Base-by-base conservation (phyloP, 2,329 filamentous ascomycete genomes). In the Penicillium freii region DNA sequence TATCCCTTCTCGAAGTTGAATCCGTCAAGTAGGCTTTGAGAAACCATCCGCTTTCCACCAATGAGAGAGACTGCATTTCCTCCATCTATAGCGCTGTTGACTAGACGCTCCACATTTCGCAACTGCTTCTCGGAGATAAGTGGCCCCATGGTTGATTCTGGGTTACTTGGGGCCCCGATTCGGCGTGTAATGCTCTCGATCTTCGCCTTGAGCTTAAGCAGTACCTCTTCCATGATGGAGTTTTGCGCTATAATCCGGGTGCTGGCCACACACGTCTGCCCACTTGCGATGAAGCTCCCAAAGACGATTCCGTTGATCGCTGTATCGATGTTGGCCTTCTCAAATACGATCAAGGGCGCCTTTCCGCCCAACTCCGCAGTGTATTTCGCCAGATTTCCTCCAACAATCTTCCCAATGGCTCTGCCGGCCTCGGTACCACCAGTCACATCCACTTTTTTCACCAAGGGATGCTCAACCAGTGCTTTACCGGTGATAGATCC, bases 211-310 rank as follows among this genome's bases (percentile, higher is more conserved):
- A 78, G 62, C 25, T 74, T 75, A 6, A 71, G 60, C 8, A 82
- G 66, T 0, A 75, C 67, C 3, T 75, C 68, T 23, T 78, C 69
- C 9, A 60, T 52, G 10, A 83, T 76, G 4, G 67, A 73, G 19
- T 73, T 71, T 45, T 84, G 77, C 10, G 83, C 80, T 39, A 84
- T 73, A 29, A 84, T 75, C 23, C 82, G 74, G 17, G 81, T 84
- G 5, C 81, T 82, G 4, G 81, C 82, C 13, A 84, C 79, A 44
- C 82, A 84, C 0, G 81, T 84, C 64, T 84, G 82, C 0, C 82
- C 82, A 56, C 79, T 81, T 0, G 80, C 81, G 53, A 83, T 81
- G 49, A 81, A 83, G 23, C 74, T 73, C 7, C 75, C 76, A 57
- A 78, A 78, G 8, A 74, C 62, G 11, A 73, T 66, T 13, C 70